A percentile compares a stretch with the other conserved stretches of the same genome.
phyloP scores from a whole-genome alignment of 352 stramenopile species.

The Hyaloperonospora brassicae region DNA sequence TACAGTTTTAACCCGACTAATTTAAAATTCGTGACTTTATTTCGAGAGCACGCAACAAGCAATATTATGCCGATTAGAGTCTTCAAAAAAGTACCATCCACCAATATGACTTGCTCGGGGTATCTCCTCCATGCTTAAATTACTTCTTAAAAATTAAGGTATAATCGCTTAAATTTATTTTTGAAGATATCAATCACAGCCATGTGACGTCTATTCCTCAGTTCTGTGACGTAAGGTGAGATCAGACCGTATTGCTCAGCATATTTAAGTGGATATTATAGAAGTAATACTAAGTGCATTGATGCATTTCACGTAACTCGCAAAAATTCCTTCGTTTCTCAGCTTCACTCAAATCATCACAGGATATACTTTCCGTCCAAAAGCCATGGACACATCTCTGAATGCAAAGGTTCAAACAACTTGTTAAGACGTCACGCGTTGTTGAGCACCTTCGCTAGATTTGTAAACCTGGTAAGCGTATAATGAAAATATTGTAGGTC shows the following conservation, averaged over 20 bases:
- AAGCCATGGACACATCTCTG: background rate
- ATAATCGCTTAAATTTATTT: too few relatives aligned
- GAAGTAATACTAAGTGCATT: background rate
- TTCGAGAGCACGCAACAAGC: too few relatives aligned
- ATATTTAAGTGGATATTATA: background rate
- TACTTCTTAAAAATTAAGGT: too few relatives aligned
- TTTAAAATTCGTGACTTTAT: background rate
- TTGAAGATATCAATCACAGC: too few relatives aligned
- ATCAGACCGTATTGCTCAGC: background rate
- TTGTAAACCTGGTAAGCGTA: background rate
- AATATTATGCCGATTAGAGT: too few relatives aligned
- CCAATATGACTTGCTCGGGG: background rate
- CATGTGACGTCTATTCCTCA: background rate
- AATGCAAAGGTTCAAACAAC: background rate
- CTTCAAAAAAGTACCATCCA: too few relatives aligned
- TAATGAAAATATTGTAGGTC: background rate
- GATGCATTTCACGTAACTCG: too few relatives aligned
- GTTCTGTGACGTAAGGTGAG: background rate
- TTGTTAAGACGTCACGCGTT: background rate
- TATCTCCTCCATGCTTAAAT: background rate
- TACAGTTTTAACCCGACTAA: background rate
- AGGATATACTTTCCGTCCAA: background rate
- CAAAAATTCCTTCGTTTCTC: too few relatives aligned
- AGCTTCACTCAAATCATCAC: background rate
- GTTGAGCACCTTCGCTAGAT: too few relatives aligned